A percentile compares a stretch with the other conserved stretches of the same genome.
Evolutionary conservation across 2,329 filamentous ascomycete genomes (phyloP).

Genomic region (Trichoderma sp.): DNA sequence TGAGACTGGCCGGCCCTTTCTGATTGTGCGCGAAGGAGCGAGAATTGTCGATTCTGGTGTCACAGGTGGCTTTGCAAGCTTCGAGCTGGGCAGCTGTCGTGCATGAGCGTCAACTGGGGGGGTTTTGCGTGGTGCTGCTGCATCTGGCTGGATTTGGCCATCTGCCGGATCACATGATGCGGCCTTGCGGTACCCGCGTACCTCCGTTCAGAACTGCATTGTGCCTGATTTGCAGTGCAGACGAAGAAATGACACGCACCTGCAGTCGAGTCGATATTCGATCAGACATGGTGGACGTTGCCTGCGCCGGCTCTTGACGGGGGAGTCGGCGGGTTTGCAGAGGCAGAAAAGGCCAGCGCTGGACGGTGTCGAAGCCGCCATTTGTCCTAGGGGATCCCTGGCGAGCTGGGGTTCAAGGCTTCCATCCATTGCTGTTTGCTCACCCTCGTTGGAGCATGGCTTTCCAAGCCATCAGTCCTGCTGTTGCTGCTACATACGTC

Average conservation of each 20-base stretch:
- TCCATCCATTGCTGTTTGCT: conserved; percentile 4
- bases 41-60: conserved; percentile 24
- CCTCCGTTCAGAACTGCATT: neutral
- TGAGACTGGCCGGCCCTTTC: conserved; percentile 4
- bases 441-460: neutral
- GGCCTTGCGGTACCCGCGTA: conserved; percentile 11
- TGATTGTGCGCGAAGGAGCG: neutral
- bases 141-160: conserved; percentile 30
- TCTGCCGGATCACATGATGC: conserved; percentile 33
- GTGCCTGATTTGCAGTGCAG: too few relatives aligned
- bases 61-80: conserved; percentile 16
- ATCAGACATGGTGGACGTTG: too few relatives aligned
- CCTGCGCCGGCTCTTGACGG: too few relatives aligned
- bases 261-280: too few relatives aligned
- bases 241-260: too few relatives aligned
- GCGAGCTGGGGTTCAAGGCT: neutral
- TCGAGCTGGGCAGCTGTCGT: conserved; percentile 8
- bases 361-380: conserved; percentile 1
- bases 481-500: neutral
- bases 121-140: conserved; percentile 21
- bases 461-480: conserved; percentile 10
- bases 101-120: conserved; percentile 23
- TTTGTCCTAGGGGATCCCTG: conserved; percentile 6
- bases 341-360: neutral
- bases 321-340: neutral